Conservation (phyloP, 2,329 filamentous ascomycete genomes). For the Diaporthe destruens region DNA sequence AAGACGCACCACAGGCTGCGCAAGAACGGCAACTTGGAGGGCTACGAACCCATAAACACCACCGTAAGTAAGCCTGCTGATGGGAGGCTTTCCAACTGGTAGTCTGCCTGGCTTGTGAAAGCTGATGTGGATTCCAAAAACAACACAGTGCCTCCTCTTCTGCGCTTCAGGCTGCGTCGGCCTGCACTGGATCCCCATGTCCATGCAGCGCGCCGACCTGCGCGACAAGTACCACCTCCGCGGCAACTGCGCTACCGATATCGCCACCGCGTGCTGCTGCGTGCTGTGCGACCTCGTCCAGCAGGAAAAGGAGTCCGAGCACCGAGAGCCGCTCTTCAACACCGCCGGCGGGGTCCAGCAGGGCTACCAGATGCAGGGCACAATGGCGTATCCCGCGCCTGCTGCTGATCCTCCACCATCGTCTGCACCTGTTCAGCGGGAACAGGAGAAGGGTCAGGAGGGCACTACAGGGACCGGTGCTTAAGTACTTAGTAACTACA, state of each 20-base stretch:
- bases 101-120: too few species aligned
- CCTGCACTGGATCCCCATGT: conserved; percentile 57
- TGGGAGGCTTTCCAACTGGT: too few species aligned
- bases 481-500: not conserved
- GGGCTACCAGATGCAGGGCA: conserved; percentile 50
- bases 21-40: conserved; percentile 55
- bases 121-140: too few species aligned
- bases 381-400: conserved; percentile 45
- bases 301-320: conserved; percentile 60
- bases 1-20: conserved; percentile 61
- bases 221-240: conserved; percentile 60
- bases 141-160: conserved; percentile 57
- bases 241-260: conserved; percentile 58
- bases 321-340: conserved; percentile 50
- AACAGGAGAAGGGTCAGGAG: not conserved
- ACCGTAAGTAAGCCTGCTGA: conserved; percentile 56
- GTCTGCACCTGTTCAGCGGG: not conserved
- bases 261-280: conserved; percentile 60
- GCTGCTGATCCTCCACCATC: not conserved
- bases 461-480: not conserved
- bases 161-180: conserved; percentile 56
- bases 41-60: conserved; percentile 61
- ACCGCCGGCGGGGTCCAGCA: conserved; percentile 44
- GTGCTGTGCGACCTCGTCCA: conserved; percentile 59
- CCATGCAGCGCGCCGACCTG: conserved; percentile 60